Conservation (phyloP, 108 stramenopile species). For the Nitzschia inconspicua region DNA sequence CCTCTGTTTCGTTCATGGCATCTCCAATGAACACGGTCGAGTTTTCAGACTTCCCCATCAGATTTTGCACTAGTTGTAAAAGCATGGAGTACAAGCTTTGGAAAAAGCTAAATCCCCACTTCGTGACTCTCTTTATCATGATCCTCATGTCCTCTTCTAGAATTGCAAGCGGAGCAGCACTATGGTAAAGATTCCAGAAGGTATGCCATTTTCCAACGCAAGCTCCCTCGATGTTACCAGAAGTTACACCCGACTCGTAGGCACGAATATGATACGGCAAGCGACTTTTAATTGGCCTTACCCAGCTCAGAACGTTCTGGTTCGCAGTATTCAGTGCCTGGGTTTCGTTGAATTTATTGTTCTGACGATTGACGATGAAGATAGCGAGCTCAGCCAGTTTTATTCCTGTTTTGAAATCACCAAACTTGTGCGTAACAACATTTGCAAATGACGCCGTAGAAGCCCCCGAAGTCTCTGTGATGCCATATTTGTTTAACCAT, state of each 20-base stretch:
- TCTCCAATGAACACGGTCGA: neutral
- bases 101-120: neutral
- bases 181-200: neutral
- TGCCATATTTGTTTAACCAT: no score
- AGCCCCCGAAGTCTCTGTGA: no score
- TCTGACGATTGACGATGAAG: no score
- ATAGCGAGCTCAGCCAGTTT: no score
- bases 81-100: neutral
- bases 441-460: no score
- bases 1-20: neutral
- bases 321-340: neutral
- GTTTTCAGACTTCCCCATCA: neutral
- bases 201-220: neutral
- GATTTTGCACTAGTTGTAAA: neutral
- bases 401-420: no score
- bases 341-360: neutral
- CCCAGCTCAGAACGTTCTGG: no score
- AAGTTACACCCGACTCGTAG: neutral
- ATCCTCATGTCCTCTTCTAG: neutral
- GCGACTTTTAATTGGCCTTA: neutral
- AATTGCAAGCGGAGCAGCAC: neutral
- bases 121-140: no score
- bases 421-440: no score
- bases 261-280: neutral
- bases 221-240: neutral